phyloP scores from a whole-genome alignment of 2,329 filamentous ascomycete genomes.

The Nothophoma quercina region DNA sequence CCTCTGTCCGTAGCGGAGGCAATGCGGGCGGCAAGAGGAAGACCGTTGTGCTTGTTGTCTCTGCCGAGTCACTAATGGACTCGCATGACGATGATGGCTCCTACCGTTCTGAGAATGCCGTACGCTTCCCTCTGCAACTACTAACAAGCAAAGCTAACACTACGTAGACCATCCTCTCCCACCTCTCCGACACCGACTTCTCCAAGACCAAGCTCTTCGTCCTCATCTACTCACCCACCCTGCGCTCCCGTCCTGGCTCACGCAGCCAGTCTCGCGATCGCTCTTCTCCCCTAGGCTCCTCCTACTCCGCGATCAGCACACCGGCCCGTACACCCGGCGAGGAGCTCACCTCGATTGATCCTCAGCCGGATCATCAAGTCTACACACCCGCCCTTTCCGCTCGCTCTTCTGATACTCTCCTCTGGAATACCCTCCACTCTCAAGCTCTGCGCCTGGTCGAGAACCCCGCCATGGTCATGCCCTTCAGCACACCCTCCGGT shows the following conservation, averaged over 20 bases:
- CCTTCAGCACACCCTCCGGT: slow-evolving; percentile 83
- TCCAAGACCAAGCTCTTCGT: slow-evolving; percentile 81
- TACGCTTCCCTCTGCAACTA: slow-evolving; percentile 58
- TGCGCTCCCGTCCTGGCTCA: slow-evolving; percentile 67
- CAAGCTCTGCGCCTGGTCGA: slow-evolving; percentile 83
- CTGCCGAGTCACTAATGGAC: slow-evolving; percentile 72
- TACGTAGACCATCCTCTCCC: slow-evolving; percentile 75
- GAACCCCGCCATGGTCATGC: slow-evolving; percentile 84
- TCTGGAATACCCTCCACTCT: slow-evolving; percentile 80
- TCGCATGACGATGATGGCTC: slow-evolving; percentile 63
- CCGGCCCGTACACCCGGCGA: slow-evolving; percentile 73
- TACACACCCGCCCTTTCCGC: slow-evolving; percentile 47
- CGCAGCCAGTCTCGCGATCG: slow-evolving; percentile 42
- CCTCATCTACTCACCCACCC: slow-evolving; percentile 83
- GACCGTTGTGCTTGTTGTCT: slow-evolving; percentile 88
- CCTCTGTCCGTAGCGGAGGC: slow-evolving; percentile 35
- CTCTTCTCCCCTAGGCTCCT: slow-evolving; percentile 74
- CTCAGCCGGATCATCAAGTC: slow-evolving; percentile 52
- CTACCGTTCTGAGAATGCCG: slow-evolving; percentile 77
- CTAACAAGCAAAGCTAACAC: slow-evolving; percentile 15
- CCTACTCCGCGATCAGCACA: slow-evolving; percentile 82
- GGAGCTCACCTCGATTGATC: slow-evolving; percentile 58
- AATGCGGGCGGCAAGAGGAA: slow-evolving; percentile 56
- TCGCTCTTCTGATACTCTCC: slow-evolving; percentile 53
- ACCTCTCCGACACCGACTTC: slow-evolving; percentile 81